Evolutionary conservation across 768 basidiomycete species (phyloP), one percentile per base, ranked within the genome.

Genomic region (Leccinum longicurvipes): DNA sequence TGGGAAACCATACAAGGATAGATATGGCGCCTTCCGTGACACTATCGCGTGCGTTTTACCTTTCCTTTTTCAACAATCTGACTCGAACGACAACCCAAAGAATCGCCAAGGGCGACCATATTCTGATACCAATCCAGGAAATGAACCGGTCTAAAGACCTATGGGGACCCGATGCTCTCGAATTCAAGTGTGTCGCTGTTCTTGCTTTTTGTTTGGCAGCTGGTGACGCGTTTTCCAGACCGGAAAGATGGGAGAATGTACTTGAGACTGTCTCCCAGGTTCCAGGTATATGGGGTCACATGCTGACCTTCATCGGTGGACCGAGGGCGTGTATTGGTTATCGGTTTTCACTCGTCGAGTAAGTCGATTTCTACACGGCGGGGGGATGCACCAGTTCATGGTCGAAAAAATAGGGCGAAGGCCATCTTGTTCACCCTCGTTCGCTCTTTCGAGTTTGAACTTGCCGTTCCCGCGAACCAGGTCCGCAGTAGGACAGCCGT

Each of bases 321-420:
- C 82, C 84, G 14, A 77, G 78, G 19, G 77, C 83, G 0, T 89
- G 86, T 57, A 86, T 88, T 32, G 85, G 85, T 0, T 87, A 81
- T 64, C 78, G 82, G 4, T 87, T 87, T 64, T 75, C 86, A 14
- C 67, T 87, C 21, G 72, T 80, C 15, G 84, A 84, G 82, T 84
- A 56, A 39, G 82, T 74, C 2, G 0, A 5, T 11, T 21, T 17
- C 12, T 23, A 8, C 17, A 27, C 9, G 25, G 6, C 19, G 23
- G 31, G 28, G 23, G 34, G 31, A 17, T 9, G 14, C 23, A 24
- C 23, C 15, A 9, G 25, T 44, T 15, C 5, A 14, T 24, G 27
- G 12, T 29, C 23, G 6, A 11, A n/a, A 6, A 27, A 51, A 24
- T 28, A 27, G 41, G 27, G 3, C 6, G 0, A 28, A 31, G 5